Evolutionary conservation across 1,139 yeast genomes (phyloP), one percentile per base, ranked within the genome.

Genomic region (Debaryomycetaceae sp.): DNA sequence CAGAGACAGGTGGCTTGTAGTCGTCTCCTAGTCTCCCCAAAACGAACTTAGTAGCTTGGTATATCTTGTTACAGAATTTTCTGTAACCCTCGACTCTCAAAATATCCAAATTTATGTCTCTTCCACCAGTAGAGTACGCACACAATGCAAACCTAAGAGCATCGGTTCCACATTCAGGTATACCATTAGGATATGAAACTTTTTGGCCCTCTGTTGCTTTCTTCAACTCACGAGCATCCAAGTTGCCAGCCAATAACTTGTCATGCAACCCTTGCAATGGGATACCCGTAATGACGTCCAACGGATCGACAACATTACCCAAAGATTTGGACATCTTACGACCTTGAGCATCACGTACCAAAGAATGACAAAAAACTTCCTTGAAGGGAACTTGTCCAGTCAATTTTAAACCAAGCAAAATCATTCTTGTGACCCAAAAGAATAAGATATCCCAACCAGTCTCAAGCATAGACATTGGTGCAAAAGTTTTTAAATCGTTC

Each of bases 391-490:
- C 80, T 48, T 85, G 75, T 42, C 97, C 98, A 34, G 97, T 88
- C 66, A 93, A 77, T 70, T 91, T 90, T 59, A 89, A 66, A 49
- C 97, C 95, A 61, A 93, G 74, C 75, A 93, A 80, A 53, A 93
- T 85, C 99, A 93, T 93, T 73, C 99, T 84, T 39, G 95, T 81
- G 48, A 93, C 98, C 99, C 99, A 93, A 85, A 93, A 93, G 81
- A 93, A 93, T 60, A 93, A 76, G 63, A 93, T 93, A 74, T 93
- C 99, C 99, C 99, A 93, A 56, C 99, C 99, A 43, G 99, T 93
- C 72, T 93, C 99, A 62, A 93, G 77, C 83, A 93, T 75, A 36
- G 95, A 84, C 85, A 90, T 85, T 55, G 99, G 99, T 62, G 80
- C 86, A 69, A 87, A 93, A 49, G 72, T 72, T 58, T 82, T 76